A percentile compares a stretch with the other conserved stretches of the same genome.
Conservation (phyloP, 1,284 basidiomycete species). For the Farysia itapuensis region DNA sequence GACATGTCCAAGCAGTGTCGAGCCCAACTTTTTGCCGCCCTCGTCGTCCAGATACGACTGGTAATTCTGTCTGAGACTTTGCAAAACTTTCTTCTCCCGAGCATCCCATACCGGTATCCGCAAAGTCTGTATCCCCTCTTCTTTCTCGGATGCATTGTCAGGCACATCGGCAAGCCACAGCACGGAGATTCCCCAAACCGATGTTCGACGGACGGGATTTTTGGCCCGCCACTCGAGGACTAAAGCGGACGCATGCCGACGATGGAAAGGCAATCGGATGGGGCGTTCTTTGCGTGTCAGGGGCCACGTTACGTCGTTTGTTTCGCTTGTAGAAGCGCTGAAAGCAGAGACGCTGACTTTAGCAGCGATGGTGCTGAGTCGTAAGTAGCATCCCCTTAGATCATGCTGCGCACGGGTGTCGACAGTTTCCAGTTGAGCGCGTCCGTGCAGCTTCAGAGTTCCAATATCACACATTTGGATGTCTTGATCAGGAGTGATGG, state of each 20-base stretch:
- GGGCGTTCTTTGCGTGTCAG: background rate
- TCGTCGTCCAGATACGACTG: background rate
- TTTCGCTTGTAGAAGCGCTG: background rate
- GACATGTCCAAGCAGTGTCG: background rate
- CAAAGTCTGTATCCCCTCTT: background rate
- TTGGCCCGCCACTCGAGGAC: slow-evolving; percentile 1
- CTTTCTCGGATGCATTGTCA: background rate
- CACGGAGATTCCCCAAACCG: background rate
- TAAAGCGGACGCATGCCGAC: background rate
- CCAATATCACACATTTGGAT: background rate
- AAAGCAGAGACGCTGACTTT: background rate
- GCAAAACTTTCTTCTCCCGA: background rate
- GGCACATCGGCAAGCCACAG: background rate
- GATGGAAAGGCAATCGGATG: background rate
- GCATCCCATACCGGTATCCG: background rate
- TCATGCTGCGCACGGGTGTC: background rate
- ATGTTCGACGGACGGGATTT: background rate
- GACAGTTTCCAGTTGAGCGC: background rate
- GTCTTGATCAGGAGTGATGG: background rate
- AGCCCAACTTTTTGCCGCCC: background rate
- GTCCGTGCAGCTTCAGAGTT: background rate
- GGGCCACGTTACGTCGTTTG: background rate
- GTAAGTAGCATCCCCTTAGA: background rate
- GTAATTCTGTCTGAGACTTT: slow-evolving; percentile 1
- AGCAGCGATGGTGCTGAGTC: background rate